Evolutionary conservation across 2,329 filamentous ascomycete genomes (phyloP).

Genomic region (Gnomoniopsis smithogilvyi): DNA sequence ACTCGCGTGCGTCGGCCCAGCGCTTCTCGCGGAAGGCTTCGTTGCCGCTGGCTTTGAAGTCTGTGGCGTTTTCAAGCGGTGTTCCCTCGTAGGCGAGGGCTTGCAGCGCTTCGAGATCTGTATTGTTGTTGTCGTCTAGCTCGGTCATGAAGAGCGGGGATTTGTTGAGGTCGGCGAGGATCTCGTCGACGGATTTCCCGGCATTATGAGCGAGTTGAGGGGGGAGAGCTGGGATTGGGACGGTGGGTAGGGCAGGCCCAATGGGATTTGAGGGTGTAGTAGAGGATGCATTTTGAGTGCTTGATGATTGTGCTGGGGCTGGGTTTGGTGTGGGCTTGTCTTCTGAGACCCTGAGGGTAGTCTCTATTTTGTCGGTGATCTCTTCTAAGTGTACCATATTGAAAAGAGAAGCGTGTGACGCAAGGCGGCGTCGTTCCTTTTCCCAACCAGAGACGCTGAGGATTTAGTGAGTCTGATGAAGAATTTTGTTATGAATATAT

Average conservation of each 20-base stretch:
- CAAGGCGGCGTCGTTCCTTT: neutral
- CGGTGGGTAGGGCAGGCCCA: slow-evolving; percentile 10
- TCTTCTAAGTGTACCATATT: slow-evolving; percentile 15
- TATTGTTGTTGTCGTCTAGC: slow-evolving; percentile 68
- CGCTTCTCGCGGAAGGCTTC: slow-evolving; percentile 73
- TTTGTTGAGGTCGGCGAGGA: slow-evolving; percentile 55
- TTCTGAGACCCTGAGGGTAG: slow-evolving; percentile 13
- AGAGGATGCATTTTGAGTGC: neutral
- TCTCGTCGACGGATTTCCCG: slow-evolving; percentile 52
- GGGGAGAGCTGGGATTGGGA: slow-evolving; percentile 40
- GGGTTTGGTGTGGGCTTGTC: slow-evolving; percentile 15
- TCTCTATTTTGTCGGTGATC: slow-evolving; percentile 12
- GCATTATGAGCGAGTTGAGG: slow-evolving; percentile 37
- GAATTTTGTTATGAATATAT: neutral
- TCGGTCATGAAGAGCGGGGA: slow-evolving; percentile 94
- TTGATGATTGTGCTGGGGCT: neutral
- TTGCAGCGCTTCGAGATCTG: slow-evolving; percentile 79
- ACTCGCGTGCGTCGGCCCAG: slow-evolving; percentile 84
- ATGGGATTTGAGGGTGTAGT: slow-evolving; percentile 1
- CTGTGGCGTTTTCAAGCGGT: slow-evolving; percentile 73
- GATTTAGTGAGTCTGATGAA: neutral
- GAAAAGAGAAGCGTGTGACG: neutral
- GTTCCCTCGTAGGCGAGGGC: slow-evolving; percentile 93
- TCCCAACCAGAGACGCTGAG: neutral
- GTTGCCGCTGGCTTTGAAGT: slow-evolving; percentile 91